Evolutionary conservation across 495 filamentous ascomycete genomes (phyloP).

Genomic region (Xylaria cubensis): DNA sequence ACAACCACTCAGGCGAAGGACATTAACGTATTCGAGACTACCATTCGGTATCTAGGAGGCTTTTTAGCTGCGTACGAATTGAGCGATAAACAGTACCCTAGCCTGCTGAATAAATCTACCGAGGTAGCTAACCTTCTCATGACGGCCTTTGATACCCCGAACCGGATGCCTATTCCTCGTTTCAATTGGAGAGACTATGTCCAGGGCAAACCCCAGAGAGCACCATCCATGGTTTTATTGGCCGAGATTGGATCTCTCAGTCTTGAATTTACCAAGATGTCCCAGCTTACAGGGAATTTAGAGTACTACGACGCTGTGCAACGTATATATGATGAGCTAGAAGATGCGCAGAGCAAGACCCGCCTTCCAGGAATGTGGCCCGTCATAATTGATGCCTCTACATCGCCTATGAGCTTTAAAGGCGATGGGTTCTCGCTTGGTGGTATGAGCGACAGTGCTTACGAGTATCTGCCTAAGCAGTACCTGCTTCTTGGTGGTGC

Average conservation of each 20-base stretch:
- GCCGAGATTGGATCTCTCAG: slow-evolving; percentile 78
- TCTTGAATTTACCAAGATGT: slow-evolving; percentile 82
- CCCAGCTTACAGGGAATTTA: slow-evolving; percentile 78
- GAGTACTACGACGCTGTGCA: slow-evolving; percentile 89
- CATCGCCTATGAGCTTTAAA: slow-evolving; percentile 58
- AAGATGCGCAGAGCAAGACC: slow-evolving; percentile 68
- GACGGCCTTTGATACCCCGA: slow-evolving; percentile 85
- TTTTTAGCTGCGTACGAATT: slow-evolving; percentile 80
- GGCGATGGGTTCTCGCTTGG: slow-evolving; percentile 68
- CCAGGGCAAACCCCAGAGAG: slow-evolving; percentile 48
- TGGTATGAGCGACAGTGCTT: slow-evolving; percentile 78
- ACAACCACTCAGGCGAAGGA: slow-evolving; percentile 59
- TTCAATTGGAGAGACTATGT: slow-evolving; percentile 67
- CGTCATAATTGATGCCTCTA: slow-evolving; percentile 66
- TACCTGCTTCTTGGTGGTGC: slow-evolving; percentile 74
- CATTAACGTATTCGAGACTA: slow-evolving; percentile 79
- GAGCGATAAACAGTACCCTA: slow-evolving; percentile 60
- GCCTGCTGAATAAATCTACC: slow-evolving; percentile 75
- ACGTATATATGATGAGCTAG: slow-evolving; percentile 77
- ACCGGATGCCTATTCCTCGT: slow-evolving; percentile 81
- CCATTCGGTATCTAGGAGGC: slow-evolving; percentile 78
- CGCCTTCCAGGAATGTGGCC: slow-evolving; percentile 84
- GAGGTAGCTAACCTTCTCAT: slow-evolving; percentile 81
- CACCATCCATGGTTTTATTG: slow-evolving; percentile 47
- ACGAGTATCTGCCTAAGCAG: slow-evolving; percentile 83